These are phyloP conservation scores for Fagus sylvatica DNA, from an alignment of 306 rosid species.

Conservation along the genomic window DNA sequence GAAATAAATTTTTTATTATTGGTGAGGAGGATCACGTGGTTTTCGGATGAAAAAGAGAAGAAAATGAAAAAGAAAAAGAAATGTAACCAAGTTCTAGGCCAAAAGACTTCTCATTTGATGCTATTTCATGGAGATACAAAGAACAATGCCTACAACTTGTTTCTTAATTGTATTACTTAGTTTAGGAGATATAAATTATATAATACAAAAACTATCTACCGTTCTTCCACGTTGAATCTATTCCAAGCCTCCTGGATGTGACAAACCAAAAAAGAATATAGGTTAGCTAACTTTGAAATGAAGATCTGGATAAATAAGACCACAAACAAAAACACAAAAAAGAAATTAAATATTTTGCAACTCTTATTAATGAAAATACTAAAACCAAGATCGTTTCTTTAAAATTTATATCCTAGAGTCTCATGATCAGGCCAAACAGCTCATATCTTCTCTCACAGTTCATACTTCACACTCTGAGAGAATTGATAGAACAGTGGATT, in stretches of 20 bases:
- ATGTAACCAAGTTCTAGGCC: not conserved
- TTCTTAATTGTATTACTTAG: slow-evolving; percentile 3
- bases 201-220: slow-evolving; percentile 36
- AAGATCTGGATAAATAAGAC: not conserved
- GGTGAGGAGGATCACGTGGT: too few relatives aligned
- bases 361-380: not conserved
- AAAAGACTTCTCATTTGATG: not conserved
- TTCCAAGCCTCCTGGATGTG: slow-evolving; percentile 89
- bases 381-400: not conserved
- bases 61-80: not conserved
- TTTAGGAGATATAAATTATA: not conserved
- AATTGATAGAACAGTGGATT: not conserved
- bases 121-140: not conserved
- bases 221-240: slow-evolving; percentile 84
- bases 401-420: not conserved
- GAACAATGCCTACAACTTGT: not conserved
- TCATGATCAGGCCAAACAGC: not conserved
- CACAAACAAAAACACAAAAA: not conserved
- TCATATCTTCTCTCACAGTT: not conserved
- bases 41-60: too few relatives aligned
- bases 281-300: not conserved
- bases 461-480: not conserved
- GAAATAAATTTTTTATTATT: too few relatives aligned
- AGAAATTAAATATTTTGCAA: not conserved
- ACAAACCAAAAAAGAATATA: not conserved